A percentile compares a stretch with the other conserved stretches of the same genome.
Conservation (phyloP, 2,329 filamentous ascomycete species). For the Neophaeococcomyces mojaviensis region DNA sequence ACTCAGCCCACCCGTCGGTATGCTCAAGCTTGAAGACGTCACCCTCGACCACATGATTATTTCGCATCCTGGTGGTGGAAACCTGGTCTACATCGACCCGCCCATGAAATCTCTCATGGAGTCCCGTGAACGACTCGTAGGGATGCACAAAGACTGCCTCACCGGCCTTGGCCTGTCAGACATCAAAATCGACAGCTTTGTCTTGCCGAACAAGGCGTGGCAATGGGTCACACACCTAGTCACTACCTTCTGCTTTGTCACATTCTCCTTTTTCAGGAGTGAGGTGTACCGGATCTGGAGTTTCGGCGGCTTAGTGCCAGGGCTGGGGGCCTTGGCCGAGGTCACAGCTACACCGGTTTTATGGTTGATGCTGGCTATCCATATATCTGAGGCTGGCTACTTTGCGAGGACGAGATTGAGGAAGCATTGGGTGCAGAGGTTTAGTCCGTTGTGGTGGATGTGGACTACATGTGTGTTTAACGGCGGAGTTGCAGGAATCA, state of each 20-base stretch:
- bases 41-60: slow-evolving; percentile 57
- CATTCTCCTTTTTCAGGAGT: slow-evolving; percentile 45
- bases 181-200: slow-evolving; percentile 47
- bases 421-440: slow-evolving; percentile 44
- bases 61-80: slow-evolving; percentile 40
- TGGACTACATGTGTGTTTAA: slow-evolving; percentile 48
- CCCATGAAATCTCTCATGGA: slow-evolving; percentile 62
- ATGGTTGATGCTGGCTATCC: slow-evolving; percentile 54
- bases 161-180: slow-evolving; percentile 53
- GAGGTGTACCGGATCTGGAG: slow-evolving; percentile 45
- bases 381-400: slow-evolving; percentile 53
- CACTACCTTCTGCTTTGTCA: slow-evolving; percentile 42
- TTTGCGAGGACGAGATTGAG: slow-evolving; percentile 41
- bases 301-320: slow-evolving; percentile 44
- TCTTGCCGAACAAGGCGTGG: slow-evolving; percentile 31
- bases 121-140: slow-evolving; percentile 61
- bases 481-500: slow-evolving; percentile 48
- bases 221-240: slow-evolving; percentile 10
- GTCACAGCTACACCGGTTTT: slow-evolving; percentile 55
- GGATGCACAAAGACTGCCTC: slow-evolving; percentile 60
- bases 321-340: slow-evolving; percentile 52
- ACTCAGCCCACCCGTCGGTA: slow-evolving; percentile 39
- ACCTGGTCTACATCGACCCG: slow-evolving; percentile 58
- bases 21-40: slow-evolving; percentile 58
- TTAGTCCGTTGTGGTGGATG: slow-evolving; percentile 44